A percentile compares a stretch with the other conserved stretches of the same genome.
Evolutionary conservation across 2,329 filamentous ascomycete genomes (phyloP).

Genomic region (Dryadomyces quercus-mongolicae): DNA sequence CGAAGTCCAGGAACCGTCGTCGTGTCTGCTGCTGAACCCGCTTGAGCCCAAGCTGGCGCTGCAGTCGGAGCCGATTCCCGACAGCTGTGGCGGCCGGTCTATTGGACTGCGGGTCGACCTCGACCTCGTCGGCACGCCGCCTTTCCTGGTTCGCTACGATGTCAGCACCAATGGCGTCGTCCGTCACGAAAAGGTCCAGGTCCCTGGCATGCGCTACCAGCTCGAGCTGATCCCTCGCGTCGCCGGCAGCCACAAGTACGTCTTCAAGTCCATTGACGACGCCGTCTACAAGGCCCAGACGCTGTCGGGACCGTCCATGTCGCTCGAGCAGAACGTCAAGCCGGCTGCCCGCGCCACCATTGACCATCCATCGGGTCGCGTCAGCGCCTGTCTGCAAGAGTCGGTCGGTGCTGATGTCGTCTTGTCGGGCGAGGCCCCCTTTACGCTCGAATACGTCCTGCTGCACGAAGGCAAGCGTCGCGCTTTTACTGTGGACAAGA

Average conservation of each 20-base stretch:
- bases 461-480: conserved; percentile 79
- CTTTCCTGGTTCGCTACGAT: conserved; percentile 73
- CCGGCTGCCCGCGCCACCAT: conserved; percentile 77
- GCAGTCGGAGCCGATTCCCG: conserved; percentile 68
- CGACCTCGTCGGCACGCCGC: conserved; percentile 83
- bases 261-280: conserved; percentile 72
- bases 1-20: conserved; percentile 84
- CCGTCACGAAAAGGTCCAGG: conserved; percentile 39
- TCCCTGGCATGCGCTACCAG: conserved; percentile 68
- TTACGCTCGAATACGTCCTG: conserved; percentile 83
- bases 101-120: conserved; percentile 82
- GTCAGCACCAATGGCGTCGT: conserved; percentile 50
- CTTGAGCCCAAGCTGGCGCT: conserved; percentile 71
- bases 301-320: conserved; percentile 47
- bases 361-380: conserved; percentile 36
- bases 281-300: conserved; percentile 60
- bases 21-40: conserved; percentile 86
- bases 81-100: conserved; percentile 90
- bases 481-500: conserved; percentile 51
- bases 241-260: conserved; percentile 78
- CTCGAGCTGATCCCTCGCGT: conserved; percentile 70
- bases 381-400: conserved; percentile 73
- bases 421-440: conserved; percentile 74
- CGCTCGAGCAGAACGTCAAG: conserved; percentile 81
- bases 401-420: conserved; percentile 61